Evolutionary conservation across 306 rosid species (phyloP).

Genomic region (Crataegus laevigata): DNA sequence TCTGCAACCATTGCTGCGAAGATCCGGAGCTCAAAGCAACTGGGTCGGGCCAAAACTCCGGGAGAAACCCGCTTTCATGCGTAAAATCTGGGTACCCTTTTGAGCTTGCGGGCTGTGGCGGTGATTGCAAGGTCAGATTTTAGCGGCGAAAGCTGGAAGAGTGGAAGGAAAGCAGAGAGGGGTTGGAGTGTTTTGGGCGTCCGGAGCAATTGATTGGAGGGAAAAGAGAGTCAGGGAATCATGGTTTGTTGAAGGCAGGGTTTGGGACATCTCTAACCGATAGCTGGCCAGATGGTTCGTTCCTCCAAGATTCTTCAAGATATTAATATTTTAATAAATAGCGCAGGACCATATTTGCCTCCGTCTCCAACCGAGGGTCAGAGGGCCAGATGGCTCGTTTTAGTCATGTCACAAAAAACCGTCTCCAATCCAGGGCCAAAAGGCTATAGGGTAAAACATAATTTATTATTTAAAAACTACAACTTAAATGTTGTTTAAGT

Average conservation of each 20-base stretch:
- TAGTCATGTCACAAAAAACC: too few species aligned
- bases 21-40: not conserved
- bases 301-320: too few species aligned
- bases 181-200: not conserved
- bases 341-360: too few species aligned
- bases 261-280: too few species aligned
- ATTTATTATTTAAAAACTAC: too few species aligned
- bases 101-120: not conserved
- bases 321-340: too few species aligned
- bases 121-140: not conserved
- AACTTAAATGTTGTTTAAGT: too few species aligned
- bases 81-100: not conserved
- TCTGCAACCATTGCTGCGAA: slow-evolving; percentile 76
- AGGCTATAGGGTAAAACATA: too few species aligned
- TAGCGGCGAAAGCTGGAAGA: not conserved
- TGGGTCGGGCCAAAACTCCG: not conserved
- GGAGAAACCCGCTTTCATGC: not conserved
- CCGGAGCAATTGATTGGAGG: slow-evolving; percentile 17
- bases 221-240: not conserved
- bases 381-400: too few species aligned
- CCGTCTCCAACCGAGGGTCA: too few species aligned
- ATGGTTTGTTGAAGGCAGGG: slow-evolving; percentile 5
- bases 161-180: not conserved
- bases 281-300: too few species aligned
- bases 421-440: too few species aligned